These are phyloP conservation scores for Xylaria hypoxylon DNA, from an alignment of 2,329 filamentous ascomycete genomes.

Conservation along the genomic window DNA sequence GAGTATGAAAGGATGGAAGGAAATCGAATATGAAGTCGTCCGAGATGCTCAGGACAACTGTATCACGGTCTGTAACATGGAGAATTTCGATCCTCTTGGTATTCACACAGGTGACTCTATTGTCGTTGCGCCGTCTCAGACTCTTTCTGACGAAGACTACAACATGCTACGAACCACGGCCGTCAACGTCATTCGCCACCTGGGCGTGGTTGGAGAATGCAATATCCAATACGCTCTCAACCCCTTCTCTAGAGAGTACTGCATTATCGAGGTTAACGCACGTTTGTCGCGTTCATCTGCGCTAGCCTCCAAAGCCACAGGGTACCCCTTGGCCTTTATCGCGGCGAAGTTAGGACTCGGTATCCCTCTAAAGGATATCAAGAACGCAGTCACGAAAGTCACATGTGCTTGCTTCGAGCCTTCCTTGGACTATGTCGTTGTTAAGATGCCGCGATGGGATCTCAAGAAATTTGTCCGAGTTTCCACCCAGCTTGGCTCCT, in stretches of 20 bases:
- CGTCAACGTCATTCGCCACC: constrained; percentile 95
- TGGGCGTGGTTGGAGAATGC: constrained; percentile 97
- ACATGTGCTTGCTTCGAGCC: constrained; percentile 99
- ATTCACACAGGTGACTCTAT: constrained; percentile 99
- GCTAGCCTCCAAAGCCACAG: constrained; percentile 95
- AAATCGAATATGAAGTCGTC: constrained; percentile 98
- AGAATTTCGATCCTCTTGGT: constrained; percentile 98
- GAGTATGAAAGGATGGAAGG: constrained; percentile 99
- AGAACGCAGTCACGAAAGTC: constrained; percentile 93
- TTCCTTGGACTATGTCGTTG: constrained; percentile 96
- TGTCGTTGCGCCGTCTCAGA: constrained; percentile 96
- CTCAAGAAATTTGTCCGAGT: constrained; percentile 98
- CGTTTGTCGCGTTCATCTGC: constrained; percentile 95
- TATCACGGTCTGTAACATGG: constrained; percentile 99
- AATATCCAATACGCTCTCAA: constrained; percentile 99
- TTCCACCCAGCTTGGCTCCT: constrained; percentile 93
- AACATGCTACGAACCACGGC: constrained; percentile 98
- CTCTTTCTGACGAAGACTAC: constrained; percentile 96
- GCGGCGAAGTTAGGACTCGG: constrained; percentile 95
- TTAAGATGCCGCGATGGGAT: constrained; percentile 99
- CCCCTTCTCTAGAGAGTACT: constrained; percentile 94
- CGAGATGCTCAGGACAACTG: constrained; percentile 97
- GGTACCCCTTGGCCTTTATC: constrained; percentile 95
- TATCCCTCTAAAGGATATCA: constrained; percentile 95
- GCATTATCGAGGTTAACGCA: constrained; percentile 99